Conservation (phyloP, 2,329 filamentous ascomycete genomes). For the Trichoderma pleuroti region DNA sequence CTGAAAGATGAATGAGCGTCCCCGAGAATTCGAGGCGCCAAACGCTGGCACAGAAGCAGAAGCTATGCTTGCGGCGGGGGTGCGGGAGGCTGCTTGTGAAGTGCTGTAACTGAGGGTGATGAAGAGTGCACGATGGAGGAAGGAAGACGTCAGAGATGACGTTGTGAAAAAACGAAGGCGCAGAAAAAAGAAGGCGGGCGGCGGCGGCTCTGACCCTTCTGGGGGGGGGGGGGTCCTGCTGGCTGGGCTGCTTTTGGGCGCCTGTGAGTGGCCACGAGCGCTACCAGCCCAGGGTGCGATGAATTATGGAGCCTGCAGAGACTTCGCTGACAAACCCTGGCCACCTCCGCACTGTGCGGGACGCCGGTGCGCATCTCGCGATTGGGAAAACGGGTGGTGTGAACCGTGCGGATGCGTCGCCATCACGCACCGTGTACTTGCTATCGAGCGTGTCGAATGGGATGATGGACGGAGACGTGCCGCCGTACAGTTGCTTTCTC, state of each 20-base stretch:
- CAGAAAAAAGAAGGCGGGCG: conserved; percentile 32
- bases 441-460: not conserved
- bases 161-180: conserved; percentile 41
- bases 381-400: conserved; percentile 10
- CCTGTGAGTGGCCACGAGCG: conserved; percentile 7
- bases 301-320: conserved; percentile 17
- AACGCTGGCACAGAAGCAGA: not conserved
- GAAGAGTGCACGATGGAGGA: conserved; percentile 35
- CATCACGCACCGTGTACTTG: not conserved
- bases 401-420: not conserved
- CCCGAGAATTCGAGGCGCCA: not conserved
- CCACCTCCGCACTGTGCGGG: conserved; percentile 14
- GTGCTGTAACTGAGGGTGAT: conserved; percentile 26
- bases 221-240: conserved; percentile 13
- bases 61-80: conserved; percentile 2
- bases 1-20: not conserved
- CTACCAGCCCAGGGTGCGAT: conserved; percentile 25
- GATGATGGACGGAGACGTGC: not conserved
- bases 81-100: conserved; percentile 15
- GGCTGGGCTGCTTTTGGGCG: conserved; percentile 15
- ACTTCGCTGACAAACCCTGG: conserved; percentile 19
- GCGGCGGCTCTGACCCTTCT: conserved; percentile 25
- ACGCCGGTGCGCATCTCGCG: not conserved
- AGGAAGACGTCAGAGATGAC: conserved; percentile 49
- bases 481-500: not conserved